Conservation (phyloP, 306 rosid genomes). For the Rosa chinensis region DNA sequence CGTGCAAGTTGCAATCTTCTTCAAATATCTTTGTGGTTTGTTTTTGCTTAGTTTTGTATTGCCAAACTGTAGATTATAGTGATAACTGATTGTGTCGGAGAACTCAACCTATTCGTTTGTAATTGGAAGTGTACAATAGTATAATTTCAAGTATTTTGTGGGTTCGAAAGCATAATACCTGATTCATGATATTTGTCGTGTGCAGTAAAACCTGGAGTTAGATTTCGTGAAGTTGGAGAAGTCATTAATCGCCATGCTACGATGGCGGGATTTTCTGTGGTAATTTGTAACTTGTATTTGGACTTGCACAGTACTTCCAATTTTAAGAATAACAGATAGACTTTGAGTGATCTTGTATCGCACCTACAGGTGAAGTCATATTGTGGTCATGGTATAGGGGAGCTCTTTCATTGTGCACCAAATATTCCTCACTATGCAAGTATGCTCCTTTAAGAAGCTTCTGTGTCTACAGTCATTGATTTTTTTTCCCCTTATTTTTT, state of each 20-base stretch:
- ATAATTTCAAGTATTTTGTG: not conserved
- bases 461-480: not conserved
- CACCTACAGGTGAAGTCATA: slow-evolving; percentile 63
- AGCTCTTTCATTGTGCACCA: slow-evolving; percentile 97
- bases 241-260: slow-evolving; percentile 79
- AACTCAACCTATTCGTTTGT: not conserved
- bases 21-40: not conserved
- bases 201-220: slow-evolving; percentile 89
- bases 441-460: slow-evolving; percentile 31
- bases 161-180: not conserved
- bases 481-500: not conserved
- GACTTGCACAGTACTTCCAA: slow-evolving; percentile 11
- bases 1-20: not conserved
- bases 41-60: not conserved
- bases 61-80: not conserved
- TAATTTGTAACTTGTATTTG: slow-evolving; percentile 35
- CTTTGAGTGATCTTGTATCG: slow-evolving; percentile 15
- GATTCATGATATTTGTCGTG: slow-evolving; percentile 27
- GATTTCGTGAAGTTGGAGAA: slow-evolving; percentile 96
- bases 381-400: slow-evolving; percentile 99
- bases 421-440: slow-evolving; percentile 89
- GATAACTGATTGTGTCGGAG: not conserved
- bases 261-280: slow-evolving; percentile 92
- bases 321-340: slow-evolving; percentile 4
- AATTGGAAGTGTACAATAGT: not conserved